phyloP scores from a whole-genome alignment of 345 rosid genomes.

The Tarenaya hassleriana region DNA sequence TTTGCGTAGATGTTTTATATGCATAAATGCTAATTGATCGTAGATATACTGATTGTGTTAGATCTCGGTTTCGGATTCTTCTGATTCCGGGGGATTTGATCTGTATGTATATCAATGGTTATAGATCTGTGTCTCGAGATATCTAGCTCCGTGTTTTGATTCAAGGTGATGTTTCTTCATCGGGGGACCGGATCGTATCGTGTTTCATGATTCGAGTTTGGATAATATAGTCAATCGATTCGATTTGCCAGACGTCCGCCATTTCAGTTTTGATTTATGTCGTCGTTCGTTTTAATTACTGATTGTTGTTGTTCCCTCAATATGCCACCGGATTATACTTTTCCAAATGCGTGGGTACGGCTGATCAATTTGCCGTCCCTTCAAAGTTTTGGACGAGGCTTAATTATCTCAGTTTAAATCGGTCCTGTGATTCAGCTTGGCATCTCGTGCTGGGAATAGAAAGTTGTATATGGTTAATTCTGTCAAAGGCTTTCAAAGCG shows the following conservation, averaged over 20 bases:
- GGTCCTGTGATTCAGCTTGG: background rate
- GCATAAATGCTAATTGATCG: no score
- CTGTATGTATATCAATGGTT: slow-evolving; percentile 2
- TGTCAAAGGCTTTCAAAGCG: background rate
- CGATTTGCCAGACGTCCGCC: background rate
- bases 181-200: background rate
- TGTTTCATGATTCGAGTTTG: background rate
- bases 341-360: no score
- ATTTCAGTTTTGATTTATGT: slow-evolving; percentile 6
- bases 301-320: no score
- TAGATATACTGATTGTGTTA: background rate
- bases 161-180: background rate
- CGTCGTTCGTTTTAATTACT: background rate
- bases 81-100: slow-evolving; percentile 7
- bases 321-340: no score
- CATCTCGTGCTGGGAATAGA: no score
- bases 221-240: background rate
- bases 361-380: background rate
- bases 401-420: background rate
- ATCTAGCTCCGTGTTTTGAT: background rate
- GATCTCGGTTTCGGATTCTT: slow-evolving; percentile 2
- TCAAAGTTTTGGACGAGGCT: background rate
- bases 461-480: background rate
- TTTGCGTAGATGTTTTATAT: background rate
- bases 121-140: slow-evolving; percentile 21